Conservation (phyloP, 768 basidiomycete genomes). For the Rhodotorula diobovata region DNA sequence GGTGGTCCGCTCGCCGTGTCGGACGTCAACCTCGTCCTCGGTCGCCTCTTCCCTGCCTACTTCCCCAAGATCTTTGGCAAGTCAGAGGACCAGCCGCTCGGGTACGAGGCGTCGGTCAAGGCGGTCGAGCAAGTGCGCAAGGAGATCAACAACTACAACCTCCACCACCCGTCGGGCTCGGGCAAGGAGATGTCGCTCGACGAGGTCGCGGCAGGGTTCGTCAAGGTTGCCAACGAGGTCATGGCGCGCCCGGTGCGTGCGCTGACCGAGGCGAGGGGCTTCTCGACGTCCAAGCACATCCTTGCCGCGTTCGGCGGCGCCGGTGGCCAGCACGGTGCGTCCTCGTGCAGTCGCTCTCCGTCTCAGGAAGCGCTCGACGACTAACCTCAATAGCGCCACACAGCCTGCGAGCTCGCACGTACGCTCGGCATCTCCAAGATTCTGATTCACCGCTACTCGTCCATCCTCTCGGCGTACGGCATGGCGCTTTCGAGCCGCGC, state of each 20-base stretch:
- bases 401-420: constrained; percentile 80
- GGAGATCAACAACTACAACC: constrained; percentile 64
- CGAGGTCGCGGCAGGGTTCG: constrained; percentile 87
- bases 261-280: constrained; percentile 80
- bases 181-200: constrained; percentile 62
- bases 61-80: constrained; percentile 95
- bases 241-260: constrained; percentile 92
- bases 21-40: constrained; percentile 85
- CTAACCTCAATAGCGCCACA: constrained; percentile 48
- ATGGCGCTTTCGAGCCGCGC: constrained; percentile 54
- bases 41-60: constrained; percentile 78
- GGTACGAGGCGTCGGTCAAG: constrained; percentile 62
- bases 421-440: constrained; percentile 82
- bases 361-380: constrained; percentile 54
- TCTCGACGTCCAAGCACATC: constrained; percentile 65
- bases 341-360: not conserved
- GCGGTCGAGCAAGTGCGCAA: constrained; percentile 66
- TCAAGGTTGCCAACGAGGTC: constrained; percentile 93
- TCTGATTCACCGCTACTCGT: constrained; percentile 83
- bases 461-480: constrained; percentile 88
- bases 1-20: constrained; percentile 80
- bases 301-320: constrained; percentile 48
- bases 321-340: constrained; percentile 44
- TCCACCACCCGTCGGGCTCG: constrained; percentile 27
- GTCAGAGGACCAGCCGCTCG: constrained; percentile 76